A percentile compares a stretch with the other conserved stretches of the same genome.
Conservation (phyloP, 345 rosid species). For the Eucalyptus fibrosa region DNA sequence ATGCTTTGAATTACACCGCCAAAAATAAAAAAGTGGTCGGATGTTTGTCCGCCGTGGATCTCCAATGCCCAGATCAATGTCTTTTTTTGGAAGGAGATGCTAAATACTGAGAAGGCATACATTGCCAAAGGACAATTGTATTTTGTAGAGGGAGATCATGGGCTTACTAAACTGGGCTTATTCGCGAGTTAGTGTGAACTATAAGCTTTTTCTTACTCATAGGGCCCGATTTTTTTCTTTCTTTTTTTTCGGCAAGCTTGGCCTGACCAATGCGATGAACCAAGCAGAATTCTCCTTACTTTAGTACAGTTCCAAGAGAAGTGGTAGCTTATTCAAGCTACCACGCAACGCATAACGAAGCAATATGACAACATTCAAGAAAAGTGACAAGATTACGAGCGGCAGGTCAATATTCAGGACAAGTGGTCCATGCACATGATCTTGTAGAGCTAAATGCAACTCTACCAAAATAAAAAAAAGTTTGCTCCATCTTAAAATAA, state of each 20-base stretch:
- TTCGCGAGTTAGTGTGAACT: background rate
- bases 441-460: background rate
- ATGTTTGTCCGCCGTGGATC: too few relatives aligned
- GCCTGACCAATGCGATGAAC: fast-evolving
- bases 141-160: background rate
- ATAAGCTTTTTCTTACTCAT: background rate
- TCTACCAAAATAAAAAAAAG: fast-evolving
- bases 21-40: too few relatives aligned
- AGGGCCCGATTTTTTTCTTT: background rate
- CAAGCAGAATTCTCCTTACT: background rate
- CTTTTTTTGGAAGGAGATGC: too few relatives aligned
- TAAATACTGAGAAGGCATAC: too few relatives aligned
- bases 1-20: too few relatives aligned
- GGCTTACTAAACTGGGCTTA: background rate
- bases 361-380: background rate
- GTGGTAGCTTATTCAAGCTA: too few relatives aligned
- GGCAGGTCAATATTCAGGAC: background rate
- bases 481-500: too few relatives aligned
- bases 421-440: background rate
- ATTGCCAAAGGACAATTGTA: background rate
- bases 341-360: background rate
- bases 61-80: too few relatives aligned
- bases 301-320: background rate
- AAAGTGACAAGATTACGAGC: background rate
- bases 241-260: too few relatives aligned